phyloP scores from a whole-genome alignment of 2,329 filamentous ascomycete genomes.

The Ceratocystis eucalypticola region DNA sequence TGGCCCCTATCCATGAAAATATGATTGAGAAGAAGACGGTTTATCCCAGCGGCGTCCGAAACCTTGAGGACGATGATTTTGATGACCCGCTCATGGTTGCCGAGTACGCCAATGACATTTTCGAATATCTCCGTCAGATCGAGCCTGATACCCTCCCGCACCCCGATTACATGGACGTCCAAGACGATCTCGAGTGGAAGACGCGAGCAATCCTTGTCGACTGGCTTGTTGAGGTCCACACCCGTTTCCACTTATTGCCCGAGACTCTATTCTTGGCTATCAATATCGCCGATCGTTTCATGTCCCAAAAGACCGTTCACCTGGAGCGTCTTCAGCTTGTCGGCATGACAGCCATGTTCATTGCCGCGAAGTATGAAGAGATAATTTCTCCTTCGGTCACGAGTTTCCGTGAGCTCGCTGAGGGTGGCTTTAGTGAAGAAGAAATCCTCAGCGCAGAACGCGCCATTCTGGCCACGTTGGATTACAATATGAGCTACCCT shows the following conservation, averaged over 20 bases:
- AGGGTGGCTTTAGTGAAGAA: constrained; percentile 87
- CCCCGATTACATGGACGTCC: constrained; percentile 86
- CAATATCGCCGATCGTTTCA: constrained; percentile 97
- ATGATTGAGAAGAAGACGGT: constrained; percentile 24
- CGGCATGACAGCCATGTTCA: constrained; percentile 98
- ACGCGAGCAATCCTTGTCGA: constrained; percentile 94
- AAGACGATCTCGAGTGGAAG: constrained; percentile 95
- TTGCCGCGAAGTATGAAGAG: constrained; percentile 97
- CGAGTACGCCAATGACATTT: constrained; percentile 94
- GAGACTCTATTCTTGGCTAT: constrained; percentile 94
- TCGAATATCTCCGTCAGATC: constrained; percentile 82
- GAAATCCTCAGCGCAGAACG: constrained; percentile 97
- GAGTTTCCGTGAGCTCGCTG: constrained; percentile 94
- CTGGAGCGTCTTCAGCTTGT: constrained; percentile 92
- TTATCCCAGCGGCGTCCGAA: constrained; percentile 33
- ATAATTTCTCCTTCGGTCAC: constrained; percentile 91
- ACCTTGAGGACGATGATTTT: constrained; percentile 74
- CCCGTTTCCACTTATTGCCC: constrained; percentile 84
- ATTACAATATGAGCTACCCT: constrained; percentile 96
- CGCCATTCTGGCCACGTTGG: constrained; percentile 76
- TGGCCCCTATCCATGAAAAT: constrained; percentile 20
- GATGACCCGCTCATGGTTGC: constrained; percentile 96
- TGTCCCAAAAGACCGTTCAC: constrained; percentile 89
- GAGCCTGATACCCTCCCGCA: constrained; percentile 72
- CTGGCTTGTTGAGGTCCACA: constrained; percentile 97